Percentiles rank a stretch among this genome's conserved stretches.
phyloP scores from a whole-genome alignment of 495 filamentous ascomycete species.

The Aspergillus avenaceus region DNA sequence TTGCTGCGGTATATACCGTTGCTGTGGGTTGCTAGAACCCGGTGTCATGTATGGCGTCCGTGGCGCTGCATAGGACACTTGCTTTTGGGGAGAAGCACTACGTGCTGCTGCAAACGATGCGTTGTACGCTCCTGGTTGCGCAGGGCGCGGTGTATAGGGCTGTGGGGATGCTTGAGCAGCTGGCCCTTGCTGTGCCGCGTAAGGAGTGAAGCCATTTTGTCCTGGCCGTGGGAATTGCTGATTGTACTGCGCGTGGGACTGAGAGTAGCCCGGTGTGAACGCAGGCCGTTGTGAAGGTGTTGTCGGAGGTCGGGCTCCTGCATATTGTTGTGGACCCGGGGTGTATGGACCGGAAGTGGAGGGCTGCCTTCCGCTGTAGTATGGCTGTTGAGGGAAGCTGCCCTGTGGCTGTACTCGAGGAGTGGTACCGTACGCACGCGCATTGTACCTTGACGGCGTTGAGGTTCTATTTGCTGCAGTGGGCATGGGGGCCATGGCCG shows the following conservation, averaged over 20 bases:
- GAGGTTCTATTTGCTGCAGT: constrained; percentile 27
- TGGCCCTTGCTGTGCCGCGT: constrained; percentile 25
- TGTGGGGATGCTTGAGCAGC: constrained; percentile 32
- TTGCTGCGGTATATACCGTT: constrained; percentile 24
- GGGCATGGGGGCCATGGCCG: constrained; percentile 24
- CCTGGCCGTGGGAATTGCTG: constrained; percentile 39
- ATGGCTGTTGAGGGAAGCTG: constrained; percentile 37
- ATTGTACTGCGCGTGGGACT: constrained; percentile 33
- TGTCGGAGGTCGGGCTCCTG: constrained; percentile 34
- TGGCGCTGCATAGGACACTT: constrained; percentile 19
- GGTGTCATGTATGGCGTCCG: constrained; percentile 24
- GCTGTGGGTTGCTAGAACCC: constrained; percentile 19
- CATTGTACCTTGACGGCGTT: constrained; percentile 35
- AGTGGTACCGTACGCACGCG: constrained; percentile 31
- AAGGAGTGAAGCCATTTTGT: constrained; percentile 39
- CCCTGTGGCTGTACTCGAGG: constrained; percentile 26
- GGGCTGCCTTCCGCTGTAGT: constrained; percentile 37
- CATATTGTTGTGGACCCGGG: constrained; percentile 32
- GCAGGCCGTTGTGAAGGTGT: constrained; percentile 42
- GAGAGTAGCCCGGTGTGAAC: constrained; percentile 33
- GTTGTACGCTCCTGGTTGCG: constrained; percentile 37
- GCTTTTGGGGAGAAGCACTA: constrained; percentile 33
- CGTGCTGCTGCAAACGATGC: constrained; percentile 30
- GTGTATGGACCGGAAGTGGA: constrained; percentile 31
- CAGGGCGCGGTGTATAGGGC: constrained; percentile 37